Conservation (phyloP, 495 filamentous ascomycete species). For the Choiromyces venosus region DNA sequence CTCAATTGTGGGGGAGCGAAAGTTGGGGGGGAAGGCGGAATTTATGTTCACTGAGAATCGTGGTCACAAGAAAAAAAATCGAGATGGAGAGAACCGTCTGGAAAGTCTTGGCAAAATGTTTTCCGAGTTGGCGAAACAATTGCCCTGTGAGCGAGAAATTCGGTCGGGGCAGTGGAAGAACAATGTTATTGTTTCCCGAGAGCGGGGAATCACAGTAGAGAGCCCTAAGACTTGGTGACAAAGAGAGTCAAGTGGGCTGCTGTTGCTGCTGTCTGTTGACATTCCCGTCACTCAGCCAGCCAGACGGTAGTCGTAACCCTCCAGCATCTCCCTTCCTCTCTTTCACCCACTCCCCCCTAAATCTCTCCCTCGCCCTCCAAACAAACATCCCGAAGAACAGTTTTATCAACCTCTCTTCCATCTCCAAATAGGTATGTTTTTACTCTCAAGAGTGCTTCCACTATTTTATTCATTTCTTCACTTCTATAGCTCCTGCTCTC, state of each 20-base stretch:
- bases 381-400: neutral
- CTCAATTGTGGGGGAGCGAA: slow-evolving; percentile 5
- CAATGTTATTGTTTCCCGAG: slow-evolving; percentile 11
- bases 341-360: slow-evolving; percentile 17
- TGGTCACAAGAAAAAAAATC: slow-evolving; percentile 16
- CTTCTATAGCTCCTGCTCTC: neutral
- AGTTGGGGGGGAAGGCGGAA: slow-evolving; percentile 17
- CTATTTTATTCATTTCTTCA: neutral
- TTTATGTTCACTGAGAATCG: slow-evolving; percentile 26
- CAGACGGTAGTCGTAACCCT: slow-evolving; percentile 26
- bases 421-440: neutral
- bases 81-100: slow-evolving; percentile 37
- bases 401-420: neutral
- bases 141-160: neutral
- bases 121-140: slow-evolving; percentile 11
- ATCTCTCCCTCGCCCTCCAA: slow-evolving; percentile 8
- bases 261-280: slow-evolving; percentile 21
- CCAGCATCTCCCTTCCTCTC: slow-evolving; percentile 22
- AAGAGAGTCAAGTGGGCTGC: slow-evolving; percentile 22
- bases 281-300: slow-evolving; percentile 13
- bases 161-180: neutral
- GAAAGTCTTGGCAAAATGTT: slow-evolving; percentile 31
- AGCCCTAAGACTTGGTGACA: slow-evolving; percentile 7
- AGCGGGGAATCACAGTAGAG: neutral
- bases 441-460: neutral